A percentile compares a stretch with the other conserved stretches of the same genome.
phyloP scores from a whole-genome alignment of 495 filamentous ascomycete species.

The Daldinia caldariorum region DNA sequence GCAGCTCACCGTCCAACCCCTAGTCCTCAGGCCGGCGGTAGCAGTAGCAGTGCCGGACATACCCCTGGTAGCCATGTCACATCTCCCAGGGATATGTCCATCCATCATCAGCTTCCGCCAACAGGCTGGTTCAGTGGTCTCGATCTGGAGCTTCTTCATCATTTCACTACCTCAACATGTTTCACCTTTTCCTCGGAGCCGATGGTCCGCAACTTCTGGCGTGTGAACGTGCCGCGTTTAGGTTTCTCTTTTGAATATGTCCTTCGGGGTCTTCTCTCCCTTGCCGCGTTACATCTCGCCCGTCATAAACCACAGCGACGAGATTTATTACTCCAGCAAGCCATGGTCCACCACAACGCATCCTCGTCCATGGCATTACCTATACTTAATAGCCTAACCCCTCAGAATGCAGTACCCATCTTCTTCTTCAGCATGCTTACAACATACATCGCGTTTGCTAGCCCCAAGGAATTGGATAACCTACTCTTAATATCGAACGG shows the following conservation, averaged over 20 bases:
- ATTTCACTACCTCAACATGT: slow-evolving; percentile 40
- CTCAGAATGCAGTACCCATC: slow-evolving; percentile 61
- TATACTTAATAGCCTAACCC: slow-evolving; percentile 57
- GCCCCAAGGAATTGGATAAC: slow-evolving; percentile 54
- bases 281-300: slow-evolving; percentile 63
- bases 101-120: slow-evolving; percentile 15
- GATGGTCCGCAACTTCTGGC: slow-evolving; percentile 40
- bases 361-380: slow-evolving; percentile 58
- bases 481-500: slow-evolving; percentile 54
- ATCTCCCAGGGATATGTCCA: slow-evolving; percentile 18
- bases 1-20: slow-evolving; percentile 4
- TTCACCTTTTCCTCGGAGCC: slow-evolving; percentile 34
- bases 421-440: slow-evolving; percentile 64
- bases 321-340: slow-evolving; percentile 56
- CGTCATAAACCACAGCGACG: slow-evolving; percentile 49
- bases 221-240: slow-evolving; percentile 56
- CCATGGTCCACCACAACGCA: slow-evolving; percentile 59
- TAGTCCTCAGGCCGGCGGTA: background rate
- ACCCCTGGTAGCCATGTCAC: slow-evolving; percentile 14
- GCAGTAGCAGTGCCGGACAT: slow-evolving; percentile 7
- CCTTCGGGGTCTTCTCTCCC: slow-evolving; percentile 61
- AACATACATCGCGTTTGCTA: slow-evolving; percentile 59
- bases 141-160: slow-evolving; percentile 41
- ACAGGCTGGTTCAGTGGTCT: slow-evolving; percentile 27
- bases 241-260: slow-evolving; percentile 61